Evolutionary conservation across 371 early-diverging fungal genomes (phyloP), one percentile per base, ranked within the genome.

Genomic region (Mortierella sp.): DNA sequence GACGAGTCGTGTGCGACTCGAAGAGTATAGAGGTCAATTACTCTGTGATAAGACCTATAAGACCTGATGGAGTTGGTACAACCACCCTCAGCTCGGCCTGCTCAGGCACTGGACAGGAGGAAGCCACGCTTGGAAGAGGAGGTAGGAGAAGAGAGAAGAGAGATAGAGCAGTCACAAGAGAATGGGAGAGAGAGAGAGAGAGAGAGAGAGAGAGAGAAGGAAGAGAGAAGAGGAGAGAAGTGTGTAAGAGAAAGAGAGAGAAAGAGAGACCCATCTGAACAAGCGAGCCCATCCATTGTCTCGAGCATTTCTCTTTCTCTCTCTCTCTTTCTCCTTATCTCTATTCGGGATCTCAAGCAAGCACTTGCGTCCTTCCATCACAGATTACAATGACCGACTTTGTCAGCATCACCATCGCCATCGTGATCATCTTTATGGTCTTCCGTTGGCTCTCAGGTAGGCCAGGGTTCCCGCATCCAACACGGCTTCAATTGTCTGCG

Each of bases 371-470:
- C 37, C 37, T 37, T 37, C 37, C 37, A 37, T 14, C 60, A 45
- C 62, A 7, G 16, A 14, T 18, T 18, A 60, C 55, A 28, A 93
- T 93, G 92, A 91, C 90, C 76, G 93, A 93, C 81, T 88, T 91
- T 65, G 87, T 92, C 57, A 89, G 90, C 45, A 90, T 93, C 68
- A 77, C 92, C 51, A 87, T 92, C 45, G 91, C 91, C 26, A 85
- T 93, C 28, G 88, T 92, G 66, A 80, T 92, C 37, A 91, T 93
- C 46, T 83, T 93, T 52, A 77, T 92, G 62, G 91, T 89, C 23
- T 83, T 92, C 57, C 89, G 92, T 55, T 92, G 92, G 92, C 86
- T 93, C 69, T 84, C 92, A 57, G 90, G 92, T 91, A 90, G 9
- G 37, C 37, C 9, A 5, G 37, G 9, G 5, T 9, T 9, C 3